These are phyloP conservation scores for Leishmania aethiopica DNA, from an alignment of 208 protist genomes.

Conservation along the genomic window DNA sequence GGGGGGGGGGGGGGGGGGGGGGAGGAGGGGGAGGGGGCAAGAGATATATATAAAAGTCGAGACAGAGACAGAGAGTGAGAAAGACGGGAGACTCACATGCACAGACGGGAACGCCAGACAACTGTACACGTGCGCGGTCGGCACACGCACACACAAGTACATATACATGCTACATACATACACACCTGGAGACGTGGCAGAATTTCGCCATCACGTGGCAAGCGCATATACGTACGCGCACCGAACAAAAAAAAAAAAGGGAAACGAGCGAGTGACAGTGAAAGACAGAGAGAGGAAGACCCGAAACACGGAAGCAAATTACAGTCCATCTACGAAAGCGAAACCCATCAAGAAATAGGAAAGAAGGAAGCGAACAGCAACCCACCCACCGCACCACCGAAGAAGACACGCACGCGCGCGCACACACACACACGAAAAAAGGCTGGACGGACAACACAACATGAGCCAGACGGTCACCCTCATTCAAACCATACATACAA, in stretches of 20 bases:
- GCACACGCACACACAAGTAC: slow-evolving; percentile 3
- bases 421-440: background rate
- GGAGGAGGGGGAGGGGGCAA: too few species aligned
- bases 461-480: background rate
- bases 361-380: too few species aligned
- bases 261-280: background rate
- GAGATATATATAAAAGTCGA: background rate
- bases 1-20: too few species aligned
- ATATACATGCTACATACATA: slow-evolving; percentile 1
- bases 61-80: background rate
- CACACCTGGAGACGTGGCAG: background rate
- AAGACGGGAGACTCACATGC: background rate
- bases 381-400: too few species aligned
- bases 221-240: background rate
- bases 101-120: background rate
- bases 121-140: background rate
- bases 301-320: background rate
- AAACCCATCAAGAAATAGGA: background rate
- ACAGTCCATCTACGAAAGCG: background rate
- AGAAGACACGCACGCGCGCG: too few species aligned
- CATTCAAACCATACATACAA: background rate
- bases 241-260: background rate
- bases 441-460: background rate
- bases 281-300: background rate
- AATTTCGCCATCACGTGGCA: background rate